A percentile compares a stretch with the other conserved stretches of the same genome.
phyloP scores from a whole-genome alignment of 129 eudicot species.

The Scalesia atractyloides region DNA sequence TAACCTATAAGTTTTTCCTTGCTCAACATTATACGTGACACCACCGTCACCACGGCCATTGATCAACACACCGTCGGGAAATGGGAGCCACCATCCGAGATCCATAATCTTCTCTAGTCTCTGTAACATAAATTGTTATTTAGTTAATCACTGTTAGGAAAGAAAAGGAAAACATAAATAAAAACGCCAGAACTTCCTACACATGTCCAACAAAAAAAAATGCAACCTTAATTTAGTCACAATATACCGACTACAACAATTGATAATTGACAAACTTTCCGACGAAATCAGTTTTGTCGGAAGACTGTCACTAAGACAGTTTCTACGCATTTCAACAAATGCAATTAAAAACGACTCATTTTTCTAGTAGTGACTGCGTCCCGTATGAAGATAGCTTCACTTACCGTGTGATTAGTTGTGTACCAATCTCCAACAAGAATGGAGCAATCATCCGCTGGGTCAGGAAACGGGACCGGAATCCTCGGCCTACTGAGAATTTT shows the following conservation, averaged over 20 bases:
- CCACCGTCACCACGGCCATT: constrained; percentile 65
- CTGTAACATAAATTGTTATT: constrained; percentile 32
- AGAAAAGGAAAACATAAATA: too few relatives aligned
- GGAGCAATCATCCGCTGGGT: constrained; percentile 67
- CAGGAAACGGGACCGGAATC: constrained; percentile 81
- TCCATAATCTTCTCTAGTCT: constrained; percentile 48
- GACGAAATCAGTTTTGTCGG: too few relatives aligned
- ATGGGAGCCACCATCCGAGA: constrained; percentile 51
- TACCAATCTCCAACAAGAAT: constrained; percentile 91
- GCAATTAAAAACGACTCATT: too few relatives aligned
- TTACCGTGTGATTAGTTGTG: constrained; percentile 65
- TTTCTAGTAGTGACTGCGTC: not conserved
- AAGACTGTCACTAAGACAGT: too few relatives aligned
- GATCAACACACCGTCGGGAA: constrained; percentile 69
- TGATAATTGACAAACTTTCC: too few relatives aligned
- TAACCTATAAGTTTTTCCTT: constrained; percentile 77
- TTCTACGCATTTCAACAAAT: too few relatives aligned
- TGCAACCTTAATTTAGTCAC: too few relatives aligned
- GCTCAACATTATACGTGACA: constrained; percentile 57
- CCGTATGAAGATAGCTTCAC: not conserved
- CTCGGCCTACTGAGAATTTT: constrained; percentile 67
- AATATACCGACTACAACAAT: too few relatives aligned
- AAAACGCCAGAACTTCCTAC: too few relatives aligned
- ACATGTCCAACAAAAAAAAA: too few relatives aligned
- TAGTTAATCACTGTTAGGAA: too few relatives aligned